Evolutionary conservation across 352 stramenopile species (phyloP), one percentile per base, ranked within the genome.

Genomic region (Blastocystis sp.): DNA sequence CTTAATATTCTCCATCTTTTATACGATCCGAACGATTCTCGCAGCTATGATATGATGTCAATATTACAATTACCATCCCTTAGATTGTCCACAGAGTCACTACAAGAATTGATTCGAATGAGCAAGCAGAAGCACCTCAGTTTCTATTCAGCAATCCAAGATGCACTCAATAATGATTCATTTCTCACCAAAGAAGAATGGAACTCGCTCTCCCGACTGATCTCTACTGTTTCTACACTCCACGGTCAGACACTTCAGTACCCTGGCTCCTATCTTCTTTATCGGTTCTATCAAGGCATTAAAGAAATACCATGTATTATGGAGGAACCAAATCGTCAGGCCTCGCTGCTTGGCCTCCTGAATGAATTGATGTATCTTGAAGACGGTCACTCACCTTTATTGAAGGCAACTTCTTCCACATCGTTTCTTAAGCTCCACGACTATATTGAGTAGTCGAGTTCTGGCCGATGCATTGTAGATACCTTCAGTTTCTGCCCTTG

Each of bases 401-500:
- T 84, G 20, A 18, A n/a, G 18, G 11, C 73, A 1, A 15, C 11
- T 45, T 15, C 4, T 20, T 20, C 43, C 20, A 3, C 70, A 37
- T 26, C 70, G 13, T 80, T 80, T 50, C 41, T 59, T 34, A 80
- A 80, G n/a, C 70, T 80, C 23, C 70, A 80, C 55, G 70, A 80
- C 39, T 80, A 80, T 50, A 64, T 80, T 29, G 4, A 61, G 43
- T 80, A 41, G 7, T 13, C 11, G 13, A 11, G 2, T 7, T 20
- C 5, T 9, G 2, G 13, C 8, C 29, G 0, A 9, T 39, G 41
- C 62, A 73, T 11, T 43, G 1, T 73, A 73, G 62, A 20, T 39
- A 50, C 18, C 55, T 84, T n/a, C 53, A 66, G 26, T 84, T 68
- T 45, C 34, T 84, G 11, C 73, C 73, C 18, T 55, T 84, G 26